Percentiles rank a stretch among this genome's conserved stretches.
These are phyloP conservation scores for Saprolegnia diclina DNA, from an alignment of 352 stramenopile species.

Conservation along the genomic window DNA sequence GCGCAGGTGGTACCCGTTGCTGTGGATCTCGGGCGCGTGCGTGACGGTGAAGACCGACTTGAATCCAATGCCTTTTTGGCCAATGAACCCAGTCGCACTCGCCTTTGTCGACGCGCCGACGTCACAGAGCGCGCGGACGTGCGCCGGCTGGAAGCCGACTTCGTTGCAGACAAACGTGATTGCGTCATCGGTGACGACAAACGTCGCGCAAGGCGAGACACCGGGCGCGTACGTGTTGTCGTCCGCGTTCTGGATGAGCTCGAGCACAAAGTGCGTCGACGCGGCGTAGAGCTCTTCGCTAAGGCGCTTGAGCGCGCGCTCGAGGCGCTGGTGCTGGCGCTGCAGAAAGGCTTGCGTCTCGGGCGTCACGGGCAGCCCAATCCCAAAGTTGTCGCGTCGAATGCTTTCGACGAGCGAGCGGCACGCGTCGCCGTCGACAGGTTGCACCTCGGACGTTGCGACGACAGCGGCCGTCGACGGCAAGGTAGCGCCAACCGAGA, in stretches of 20 bases:
- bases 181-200: slow-evolving; percentile 47
- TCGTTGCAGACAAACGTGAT: slow-evolving; percentile 87
- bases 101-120: slow-evolving; percentile 81
- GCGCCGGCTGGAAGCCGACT: slow-evolving; percentile 56
- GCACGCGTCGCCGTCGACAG: slow-evolving; percentile 28
- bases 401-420: slow-evolving; percentile 53
- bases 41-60: slow-evolving; percentile 90
- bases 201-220: slow-evolving; percentile 49
- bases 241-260: slow-evolving; percentile 85
- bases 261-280: slow-evolving; percentile 84
- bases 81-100: slow-evolving; percentile 51
- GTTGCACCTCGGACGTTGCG: background rate
- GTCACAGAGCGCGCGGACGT: slow-evolving; percentile 82
- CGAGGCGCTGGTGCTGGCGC: slow-evolving; percentile 72
- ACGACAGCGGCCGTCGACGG: background rate
- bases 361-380: slow-evolving; percentile 61
- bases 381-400: slow-evolving; percentile 68
- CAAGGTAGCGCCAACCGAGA: background rate
- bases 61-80: slow-evolving; percentile 87
- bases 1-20: slow-evolving; percentile 80
- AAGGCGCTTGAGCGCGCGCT: slow-evolving; percentile 75
- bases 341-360: slow-evolving; percentile 49
- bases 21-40: slow-evolving; percentile 75
- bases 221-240: slow-evolving; percentile 59
- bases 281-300: slow-evolving; percentile 84